Percentiles rank a stretch among this genome's conserved stretches.
Evolutionary conservation across 129 eudicot genomes (phyloP).

Genomic region (Saussurea involucrata): DNA sequence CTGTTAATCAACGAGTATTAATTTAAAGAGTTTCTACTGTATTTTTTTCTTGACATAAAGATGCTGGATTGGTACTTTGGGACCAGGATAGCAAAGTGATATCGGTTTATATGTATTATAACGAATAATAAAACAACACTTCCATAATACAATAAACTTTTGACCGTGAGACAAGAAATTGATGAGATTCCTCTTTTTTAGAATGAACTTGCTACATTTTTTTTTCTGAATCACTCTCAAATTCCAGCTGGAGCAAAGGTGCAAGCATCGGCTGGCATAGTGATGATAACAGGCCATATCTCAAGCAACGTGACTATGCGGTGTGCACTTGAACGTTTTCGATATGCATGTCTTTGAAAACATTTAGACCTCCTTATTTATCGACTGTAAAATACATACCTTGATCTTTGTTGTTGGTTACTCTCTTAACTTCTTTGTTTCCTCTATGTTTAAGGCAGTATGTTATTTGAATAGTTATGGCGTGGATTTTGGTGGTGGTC

Average conservation of each 20-base stretch:
- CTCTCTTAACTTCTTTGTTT: conserved; percentile 5
- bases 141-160: background rate
- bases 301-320: conserved; percentile 90
- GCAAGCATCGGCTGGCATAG: conserved; percentile 99
- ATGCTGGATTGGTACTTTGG: background rate
- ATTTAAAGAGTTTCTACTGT: background rate
- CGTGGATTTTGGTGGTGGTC: conserved; percentile 80
- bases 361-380: background rate
- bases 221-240: background rate
- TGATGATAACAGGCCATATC: conserved; percentile 91
- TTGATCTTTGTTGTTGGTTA: background rate
- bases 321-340: conserved; percentile 30
- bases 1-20: background rate
- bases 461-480: conserved; percentile 79
- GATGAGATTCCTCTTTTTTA: background rate
- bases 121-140: background rate
- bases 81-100: background rate
- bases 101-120: too few species aligned
- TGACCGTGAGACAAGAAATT: background rate
- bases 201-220: background rate
- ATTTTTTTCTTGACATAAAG: background rate
- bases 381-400: background rate
- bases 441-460: conserved; percentile 64
- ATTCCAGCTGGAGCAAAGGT: conserved; percentile 85
- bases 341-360: background rate